A percentile compares a stretch with the other conserved stretches of the same genome.
Evolutionary conservation across 1,284 basidiomycete species (phyloP).

Genomic region (Athelia psychrophila): DNA sequence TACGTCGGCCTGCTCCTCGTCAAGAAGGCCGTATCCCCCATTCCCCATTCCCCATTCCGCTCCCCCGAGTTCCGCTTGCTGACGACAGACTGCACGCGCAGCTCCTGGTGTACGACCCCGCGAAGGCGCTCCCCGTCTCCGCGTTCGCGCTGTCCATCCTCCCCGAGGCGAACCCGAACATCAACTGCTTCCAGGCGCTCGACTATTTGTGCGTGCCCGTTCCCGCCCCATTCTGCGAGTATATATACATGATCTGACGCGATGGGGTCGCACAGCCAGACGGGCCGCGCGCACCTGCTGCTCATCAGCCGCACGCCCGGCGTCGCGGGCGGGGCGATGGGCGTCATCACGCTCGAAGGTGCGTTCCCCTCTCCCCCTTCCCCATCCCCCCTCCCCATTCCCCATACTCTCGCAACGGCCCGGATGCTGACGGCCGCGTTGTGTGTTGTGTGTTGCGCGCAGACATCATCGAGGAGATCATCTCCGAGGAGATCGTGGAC

Average conservation of each 20-base stretch:
- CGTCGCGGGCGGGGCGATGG: slow-evolving; percentile 60
- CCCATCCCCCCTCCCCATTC: not conserved
- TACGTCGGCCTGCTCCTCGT: slow-evolving; percentile 89
- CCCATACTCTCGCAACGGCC: no score
- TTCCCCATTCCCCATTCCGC: slow-evolving; percentile 4
- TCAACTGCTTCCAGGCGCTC: slow-evolving; percentile 83
- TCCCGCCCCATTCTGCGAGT: not conserved
- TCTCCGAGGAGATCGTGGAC: slow-evolving; percentile 86
- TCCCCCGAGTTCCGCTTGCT: not conserved
- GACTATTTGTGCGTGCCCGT: slow-evolving; percentile 71
- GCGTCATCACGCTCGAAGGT: slow-evolving; percentile 72
- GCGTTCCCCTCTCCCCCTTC: slow-evolving; percentile 8
- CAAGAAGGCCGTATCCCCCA: slow-evolving; percentile 57
- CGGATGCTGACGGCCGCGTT: not conserved
- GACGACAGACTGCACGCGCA: slow-evolving; percentile 31
- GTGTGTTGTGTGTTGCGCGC: not conserved
- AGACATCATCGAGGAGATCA: slow-evolving; percentile 62
- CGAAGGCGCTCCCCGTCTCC: slow-evolving; percentile 74
- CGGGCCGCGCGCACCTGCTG: slow-evolving; percentile 78
- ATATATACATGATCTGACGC: not conserved
- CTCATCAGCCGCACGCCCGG: slow-evolving; percentile 73
- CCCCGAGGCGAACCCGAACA: slow-evolving; percentile 86
- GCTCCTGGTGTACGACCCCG: slow-evolving; percentile 90
- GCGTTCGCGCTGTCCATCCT: slow-evolving; percentile 78
- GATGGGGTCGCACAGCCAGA: slow-evolving; percentile 53